Evolutionary conservation across 208 protist genomes (phyloP), one percentile per base, ranked within the genome.

Genomic region (Zelonia costaricensis): DNA sequence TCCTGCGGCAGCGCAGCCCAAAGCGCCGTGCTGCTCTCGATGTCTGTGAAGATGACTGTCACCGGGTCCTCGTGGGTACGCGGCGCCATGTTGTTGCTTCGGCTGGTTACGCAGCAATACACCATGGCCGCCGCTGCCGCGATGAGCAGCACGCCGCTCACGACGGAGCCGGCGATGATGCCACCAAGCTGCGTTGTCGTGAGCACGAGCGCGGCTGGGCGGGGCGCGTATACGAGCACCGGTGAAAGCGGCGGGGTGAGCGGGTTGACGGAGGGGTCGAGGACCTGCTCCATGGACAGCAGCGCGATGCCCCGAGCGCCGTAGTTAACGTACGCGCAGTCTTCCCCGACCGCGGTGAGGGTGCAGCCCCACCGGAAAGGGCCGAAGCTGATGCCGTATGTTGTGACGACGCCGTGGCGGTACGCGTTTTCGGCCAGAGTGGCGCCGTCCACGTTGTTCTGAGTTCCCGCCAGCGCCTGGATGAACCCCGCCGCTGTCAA

Each of bases 21-120:
- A 57, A 92, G 63, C 35, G 76, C 82, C n/a, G 86, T 90, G 69
- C 75, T 86, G 72, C 76, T 79, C 69, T 88, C 76, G 55, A 89
- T 78, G 61, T 89, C 85, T 15, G 82, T 88, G 68, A 92, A 92
- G 35, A 88, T 53, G 13, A 92, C 68, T 18, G 82, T 81, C 30
- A 85, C 69, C 40, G 75, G 76, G n/a, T 73, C 56, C 13, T 30
- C 20, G 12, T 12, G 22, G 10, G 78, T 48, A 55, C 79, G 80
- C 10, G 72, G 81, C 0, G 78, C 78, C 59, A 65, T 60, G 33
- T 54, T 35, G 67, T 82, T 84, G 72, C 83, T 64, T 22, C 78
- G 74, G 5, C 47, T 42, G 25, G 61, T 42, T 16, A 30, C 48
- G 23, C 28, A 56, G 67, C 56, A 72, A 10, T 15, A 61, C 25